Evolutionary conservation across 1,284 basidiomycete genomes (phyloP).

Genomic region (Boletus calvinii): DNA sequence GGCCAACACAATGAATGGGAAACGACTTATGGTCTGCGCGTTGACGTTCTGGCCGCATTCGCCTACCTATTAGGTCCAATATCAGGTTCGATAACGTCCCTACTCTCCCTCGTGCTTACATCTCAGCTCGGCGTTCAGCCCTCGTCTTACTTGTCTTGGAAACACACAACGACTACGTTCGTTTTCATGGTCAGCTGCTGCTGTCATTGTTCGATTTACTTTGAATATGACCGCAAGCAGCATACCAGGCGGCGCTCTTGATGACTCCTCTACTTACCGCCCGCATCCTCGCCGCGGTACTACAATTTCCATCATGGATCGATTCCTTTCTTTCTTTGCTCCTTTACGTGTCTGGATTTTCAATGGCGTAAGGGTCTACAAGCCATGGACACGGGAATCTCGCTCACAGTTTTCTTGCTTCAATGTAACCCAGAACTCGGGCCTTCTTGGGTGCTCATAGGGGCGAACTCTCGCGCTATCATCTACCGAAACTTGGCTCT

Average conservation of each 20-base stretch:
- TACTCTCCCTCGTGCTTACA: slow-evolving; percentile 1
- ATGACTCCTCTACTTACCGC: slow-evolving; percentile 63
- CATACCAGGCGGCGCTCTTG: slow-evolving; percentile 78
- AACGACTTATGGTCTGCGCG: slow-evolving; percentile 63
- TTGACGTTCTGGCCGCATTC: slow-evolving; percentile 68
- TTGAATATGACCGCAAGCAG: slow-evolving; percentile 38
- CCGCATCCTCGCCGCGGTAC: slow-evolving; percentile 56
- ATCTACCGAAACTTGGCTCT: slow-evolving; percentile 66
- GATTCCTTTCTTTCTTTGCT: slow-evolving; percentile 46
- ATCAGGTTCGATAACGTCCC: slow-evolving; percentile 52
- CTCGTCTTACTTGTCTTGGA: slow-evolving; percentile 70
- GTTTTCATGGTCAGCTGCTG: slow-evolving; percentile 65
- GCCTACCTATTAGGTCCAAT: slow-evolving; percentile 74
- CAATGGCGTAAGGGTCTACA: slow-evolving; percentile 54
- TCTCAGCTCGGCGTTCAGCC: slow-evolving; percentile 43
- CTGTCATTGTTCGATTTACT: slow-evolving; percentile 1
- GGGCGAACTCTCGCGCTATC: slow-evolving; percentile 52
- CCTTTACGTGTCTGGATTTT: slow-evolving; percentile 42
- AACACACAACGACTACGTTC: slow-evolving; percentile 77
- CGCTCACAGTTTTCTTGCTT: slow-evolving; percentile 7
- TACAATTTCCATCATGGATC: slow-evolving; percentile 51
- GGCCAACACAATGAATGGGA: slow-evolving; percentile 66
- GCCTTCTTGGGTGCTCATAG: slow-evolving; percentile 66
- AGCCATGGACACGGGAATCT: not conserved
- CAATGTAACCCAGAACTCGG: slow-evolving; percentile 44